Base-by-base conservation (phyloP, 2,329 filamentous ascomycete genomes). In the Phialophora chinensis region DNA sequence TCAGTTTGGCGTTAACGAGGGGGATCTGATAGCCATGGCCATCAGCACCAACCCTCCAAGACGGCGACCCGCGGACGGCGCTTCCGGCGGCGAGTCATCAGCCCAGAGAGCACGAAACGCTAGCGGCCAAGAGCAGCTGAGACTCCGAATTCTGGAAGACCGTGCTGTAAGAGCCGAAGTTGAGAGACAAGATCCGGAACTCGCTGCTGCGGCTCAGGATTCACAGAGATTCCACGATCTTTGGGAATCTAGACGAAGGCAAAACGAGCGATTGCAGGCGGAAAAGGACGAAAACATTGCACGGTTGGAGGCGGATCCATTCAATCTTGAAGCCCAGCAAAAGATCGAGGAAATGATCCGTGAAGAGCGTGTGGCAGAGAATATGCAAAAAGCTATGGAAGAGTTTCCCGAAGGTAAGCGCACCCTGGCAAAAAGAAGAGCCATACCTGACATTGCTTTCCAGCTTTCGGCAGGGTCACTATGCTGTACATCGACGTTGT, bases 301-400 rank as follows among this genome's bases (percentile, higher is more conserved):
- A 68, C 85, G 91, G 74, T 84, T 98, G 68, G 97, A 98, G 77
- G 90, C 93, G 10, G 95, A 99, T 74, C 93, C 94, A 0, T 97
- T 98, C 80, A 94, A 99, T 76, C 82, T 92, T 29, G 93, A 97
- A 71, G 92, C 93, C 8, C 95, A 99, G 80, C 86, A 86, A 55
- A 92, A 90, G 80, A 99, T 99, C 69, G 94, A 95, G 76, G 95
- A 99, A 80, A 96, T 98, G 79, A 99, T 99, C 75, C 89, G 95
- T 63, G 91, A 97, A 79, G 91, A 98, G 80, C 86, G 90, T 17
- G 94, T 99, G 54, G 93, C 94, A 79, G 93, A 97, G 80, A 99
- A 99, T 75, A 79, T 98, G 67, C 93, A 98, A 76, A 95, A 93
- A 79, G 95, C 95, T 50, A 94, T 97, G 86, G 94, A 98, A 80